These are phyloP conservation scores for Acorus gramineus DNA, from an alignment of 106 monocot species.

Conservation along the genomic window DNA sequence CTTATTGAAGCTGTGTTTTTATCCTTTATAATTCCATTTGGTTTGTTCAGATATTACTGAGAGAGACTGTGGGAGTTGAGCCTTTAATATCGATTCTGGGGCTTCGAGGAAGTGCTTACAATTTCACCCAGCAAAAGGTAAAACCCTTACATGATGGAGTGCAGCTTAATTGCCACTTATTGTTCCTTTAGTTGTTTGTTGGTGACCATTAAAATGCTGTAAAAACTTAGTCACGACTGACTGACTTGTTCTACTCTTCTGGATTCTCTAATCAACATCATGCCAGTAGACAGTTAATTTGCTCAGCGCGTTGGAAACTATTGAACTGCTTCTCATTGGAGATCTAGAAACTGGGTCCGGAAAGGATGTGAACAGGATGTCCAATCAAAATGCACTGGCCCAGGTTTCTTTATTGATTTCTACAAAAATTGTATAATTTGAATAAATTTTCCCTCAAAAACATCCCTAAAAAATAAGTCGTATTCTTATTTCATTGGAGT, in stretches of 20 bases:
- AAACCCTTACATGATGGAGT: neutral
- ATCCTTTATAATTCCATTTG: slow-evolving; percentile 1
- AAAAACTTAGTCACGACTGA: neutral
- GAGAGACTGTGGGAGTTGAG: slow-evolving; percentile 86
- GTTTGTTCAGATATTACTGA: slow-evolving; percentile 58
- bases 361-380: slow-evolving; percentile 60
- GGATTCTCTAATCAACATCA: slow-evolving; percentile 11
- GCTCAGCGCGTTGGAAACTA: slow-evolving; percentile 78
- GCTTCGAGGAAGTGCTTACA: slow-evolving; percentile 92
- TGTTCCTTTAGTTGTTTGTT: neutral
- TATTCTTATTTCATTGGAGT: slow-evolving; percentile 1
- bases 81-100: slow-evolving; percentile 77
- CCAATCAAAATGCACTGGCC: slow-evolving; percentile 73
- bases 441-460: no score
- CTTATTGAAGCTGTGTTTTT: neutral
- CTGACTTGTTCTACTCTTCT: slow-evolving; percentile 6
- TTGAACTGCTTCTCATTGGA: slow-evolving; percentile 72
- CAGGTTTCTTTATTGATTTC: slow-evolving; percentile 44
- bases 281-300: slow-evolving; percentile 94
- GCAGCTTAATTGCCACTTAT: neutral
- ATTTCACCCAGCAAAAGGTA: slow-evolving; percentile 99
- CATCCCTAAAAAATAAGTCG: no score
- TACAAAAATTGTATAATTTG: neutral
- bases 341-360: slow-evolving; percentile 50
- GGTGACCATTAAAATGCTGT: no score